phyloP scores from a whole-genome alignment of 805 yeast species.

The Kuraishia borneana region DNA sequence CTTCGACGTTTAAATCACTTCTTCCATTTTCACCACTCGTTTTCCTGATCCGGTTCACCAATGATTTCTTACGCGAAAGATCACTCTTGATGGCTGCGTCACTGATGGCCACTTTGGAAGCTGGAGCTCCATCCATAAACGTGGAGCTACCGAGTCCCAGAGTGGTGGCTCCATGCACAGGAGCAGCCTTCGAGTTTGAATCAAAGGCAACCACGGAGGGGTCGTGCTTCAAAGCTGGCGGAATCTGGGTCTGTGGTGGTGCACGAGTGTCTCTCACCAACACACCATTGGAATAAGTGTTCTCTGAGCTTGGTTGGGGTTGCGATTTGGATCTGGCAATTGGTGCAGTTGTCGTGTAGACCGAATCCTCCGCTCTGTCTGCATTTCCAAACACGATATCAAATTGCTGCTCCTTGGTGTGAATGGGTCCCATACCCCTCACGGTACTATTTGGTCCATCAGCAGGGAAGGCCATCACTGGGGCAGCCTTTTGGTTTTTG shows the following conservation, averaged over 20 bases:
- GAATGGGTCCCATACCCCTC: constrained; percentile 48
- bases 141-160: constrained; percentile 89
- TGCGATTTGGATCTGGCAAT: background rate
- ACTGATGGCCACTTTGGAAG: constrained; percentile 35
- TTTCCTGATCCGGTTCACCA: constrained; percentile 50
- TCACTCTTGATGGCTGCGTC: constrained; percentile 29
- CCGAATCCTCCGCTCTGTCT: constrained; percentile 33
- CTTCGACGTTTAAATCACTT: background rate
- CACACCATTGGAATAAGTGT: constrained; percentile 20
- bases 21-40: constrained; percentile 9
- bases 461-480: constrained; percentile 89
- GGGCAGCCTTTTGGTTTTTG: constrained; percentile 62
- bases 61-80: constrained; percentile 73
- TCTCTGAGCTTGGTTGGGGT: background rate
- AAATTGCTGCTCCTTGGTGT: constrained; percentile 49
- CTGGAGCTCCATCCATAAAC: constrained; percentile 94
- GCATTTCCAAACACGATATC: constrained; percentile 71
- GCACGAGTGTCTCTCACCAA: constrained; percentile 15
- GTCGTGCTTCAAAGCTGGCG: constrained; percentile 34
- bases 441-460: constrained; percentile 91
- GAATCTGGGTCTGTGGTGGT: constrained; percentile 11
- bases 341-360: constrained; percentile 14
- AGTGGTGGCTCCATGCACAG: constrained; percentile 79
- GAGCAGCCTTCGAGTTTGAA: constrained; percentile 52
- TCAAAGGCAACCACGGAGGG: constrained; percentile 58